phyloP scores from a whole-genome alignment of 495 filamentous ascomycete genomes.

The Darksidea phi region DNA sequence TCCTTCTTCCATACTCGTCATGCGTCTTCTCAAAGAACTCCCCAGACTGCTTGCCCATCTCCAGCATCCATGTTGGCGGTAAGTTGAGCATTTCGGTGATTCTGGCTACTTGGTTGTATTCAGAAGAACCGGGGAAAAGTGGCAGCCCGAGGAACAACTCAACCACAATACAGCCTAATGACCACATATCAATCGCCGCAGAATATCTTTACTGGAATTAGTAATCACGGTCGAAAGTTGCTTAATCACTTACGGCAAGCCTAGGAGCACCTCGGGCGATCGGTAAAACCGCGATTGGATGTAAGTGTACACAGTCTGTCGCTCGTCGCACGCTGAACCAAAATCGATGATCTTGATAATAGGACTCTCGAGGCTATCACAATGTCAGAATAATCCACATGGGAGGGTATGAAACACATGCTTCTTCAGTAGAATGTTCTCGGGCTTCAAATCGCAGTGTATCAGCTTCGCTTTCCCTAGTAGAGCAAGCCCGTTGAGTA shows the following conservation, averaged over 20 bases:
- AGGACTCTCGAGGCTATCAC: conserved; percentile 79
- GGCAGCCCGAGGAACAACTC: conserved; percentile 95
- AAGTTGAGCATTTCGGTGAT: conserved; percentile 99
- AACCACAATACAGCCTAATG: conserved; percentile 96
- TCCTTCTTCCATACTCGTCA: conserved; percentile 85
- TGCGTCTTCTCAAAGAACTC: conserved; percentile 97
- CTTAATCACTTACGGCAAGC: conserved; percentile 64
- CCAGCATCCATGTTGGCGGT: conserved; percentile 98
- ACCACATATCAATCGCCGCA: conserved; percentile 99
- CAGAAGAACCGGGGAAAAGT: conserved; percentile 94
- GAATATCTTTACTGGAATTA: conserved; percentile 64
- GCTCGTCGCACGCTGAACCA: conserved; percentile 96
- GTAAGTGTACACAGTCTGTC: conserved; percentile 99
- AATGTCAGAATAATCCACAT: conserved; percentile 23
- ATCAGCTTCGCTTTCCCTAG: conserved; percentile 96
- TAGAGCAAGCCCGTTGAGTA: conserved; percentile 86
- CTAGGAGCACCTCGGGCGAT: conserved; percentile 92
- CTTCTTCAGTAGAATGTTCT: conserved; percentile 98
- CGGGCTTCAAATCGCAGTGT: conserved; percentile 97
- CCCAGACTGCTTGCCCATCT: conserved; percentile 96
- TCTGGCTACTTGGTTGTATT: conserved; percentile 96
- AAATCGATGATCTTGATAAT: conserved; percentile 99
- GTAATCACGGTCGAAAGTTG: not conserved
- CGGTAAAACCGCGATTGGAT: conserved; percentile 99
- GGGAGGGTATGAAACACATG: conserved; percentile 42